phyloP scores from a whole-genome alignment of 495 filamentous ascomycete species.

The Platismatia glauca region DNA sequence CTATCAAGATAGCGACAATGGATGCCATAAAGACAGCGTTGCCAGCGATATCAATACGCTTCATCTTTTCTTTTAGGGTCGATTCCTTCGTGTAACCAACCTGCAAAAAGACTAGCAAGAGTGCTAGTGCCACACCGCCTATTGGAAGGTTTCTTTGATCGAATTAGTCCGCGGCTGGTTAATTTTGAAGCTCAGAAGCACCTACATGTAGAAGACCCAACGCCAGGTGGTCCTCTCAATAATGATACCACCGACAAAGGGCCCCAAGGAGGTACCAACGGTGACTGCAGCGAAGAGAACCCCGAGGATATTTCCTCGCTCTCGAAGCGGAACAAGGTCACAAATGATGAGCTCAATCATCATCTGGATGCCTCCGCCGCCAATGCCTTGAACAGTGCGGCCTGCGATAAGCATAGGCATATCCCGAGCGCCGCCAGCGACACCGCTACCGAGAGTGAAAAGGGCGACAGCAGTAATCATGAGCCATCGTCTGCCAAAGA shows the following conservation, averaged over 20 bases:
- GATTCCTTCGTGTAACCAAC: constrained; percentile 23
- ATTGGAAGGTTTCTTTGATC: constrained; percentile 55
- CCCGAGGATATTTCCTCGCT: constrained; percentile 31
- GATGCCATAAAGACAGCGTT: constrained; percentile 40
- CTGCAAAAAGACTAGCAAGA: constrained; percentile 42
- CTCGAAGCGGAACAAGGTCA: constrained; percentile 34
- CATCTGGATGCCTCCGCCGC: constrained; percentile 13
- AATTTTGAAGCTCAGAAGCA: no score
- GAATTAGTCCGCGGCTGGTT: no score
- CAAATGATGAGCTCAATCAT: constrained; percentile 24
- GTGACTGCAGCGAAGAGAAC: constrained; percentile 22
- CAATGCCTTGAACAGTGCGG: constrained; percentile 31
- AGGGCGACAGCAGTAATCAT: constrained; percentile 34
- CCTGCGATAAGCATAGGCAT: constrained; percentile 32
- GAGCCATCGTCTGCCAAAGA: constrained; percentile 43
- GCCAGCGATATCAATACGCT: constrained; percentile 49
- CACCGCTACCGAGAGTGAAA: constrained; percentile 38
- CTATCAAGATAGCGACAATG: constrained; percentile 41
- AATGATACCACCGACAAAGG: constrained; percentile 25
- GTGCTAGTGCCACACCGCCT: constrained; percentile 39
- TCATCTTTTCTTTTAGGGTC: constrained; percentile 28
- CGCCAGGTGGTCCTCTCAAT: constrained; percentile 30
- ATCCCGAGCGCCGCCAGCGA: constrained; percentile 33
- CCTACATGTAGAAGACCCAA: constrained; percentile 63
- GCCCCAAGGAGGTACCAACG: constrained; percentile 30